A percentile compares a stretch with the other conserved stretches of the same genome.
phyloP scores from a whole-genome alignment of 2,329 filamentous ascomycete genomes.

The Phoma sp. region DNA sequence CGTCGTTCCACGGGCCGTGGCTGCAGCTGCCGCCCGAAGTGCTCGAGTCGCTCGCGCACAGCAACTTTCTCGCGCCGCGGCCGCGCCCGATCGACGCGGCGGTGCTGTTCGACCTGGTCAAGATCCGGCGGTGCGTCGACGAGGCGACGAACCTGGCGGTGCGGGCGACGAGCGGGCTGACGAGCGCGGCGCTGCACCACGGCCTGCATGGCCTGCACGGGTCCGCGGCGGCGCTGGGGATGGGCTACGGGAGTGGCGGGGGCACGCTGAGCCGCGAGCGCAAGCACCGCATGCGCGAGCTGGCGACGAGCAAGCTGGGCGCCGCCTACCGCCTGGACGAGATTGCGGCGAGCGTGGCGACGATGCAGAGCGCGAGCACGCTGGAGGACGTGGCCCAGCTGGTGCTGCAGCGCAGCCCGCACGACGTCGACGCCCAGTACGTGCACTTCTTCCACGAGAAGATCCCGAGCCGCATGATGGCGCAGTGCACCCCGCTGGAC shows the following conservation, averaged over 20 bases:
- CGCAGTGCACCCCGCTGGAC: constrained; percentile 72
- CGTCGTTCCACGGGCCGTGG: constrained; percentile 84
- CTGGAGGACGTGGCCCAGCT: constrained; percentile 78
- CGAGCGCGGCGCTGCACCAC: constrained; percentile 68
- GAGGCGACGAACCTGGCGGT: constrained; percentile 81
- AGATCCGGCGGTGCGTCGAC: constrained; percentile 80
- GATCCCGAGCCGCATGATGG: constrained; percentile 77
- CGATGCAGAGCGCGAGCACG: constrained; percentile 80
- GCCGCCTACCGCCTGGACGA: constrained; percentile 83
- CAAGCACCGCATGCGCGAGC: constrained; percentile 79
- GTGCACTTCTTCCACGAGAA: constrained; percentile 95
- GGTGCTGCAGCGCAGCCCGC: constrained; percentile 74
- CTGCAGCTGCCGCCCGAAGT: constrained; percentile 80
- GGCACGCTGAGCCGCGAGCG: constrained; percentile 77
- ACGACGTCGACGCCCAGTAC: constrained; percentile 78
- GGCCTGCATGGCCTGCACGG: constrained; percentile 56
- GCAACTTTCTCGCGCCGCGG: constrained; percentile 78
- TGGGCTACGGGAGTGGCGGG: constrained; percentile 56
- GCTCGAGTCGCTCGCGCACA: constrained; percentile 78
- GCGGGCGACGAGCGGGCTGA: constrained; percentile 76
- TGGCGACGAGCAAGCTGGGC: constrained; percentile 78
- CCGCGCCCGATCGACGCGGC: constrained; percentile 81
- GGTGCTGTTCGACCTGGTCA: constrained; percentile 83
- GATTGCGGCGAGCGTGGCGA: constrained; percentile 81
- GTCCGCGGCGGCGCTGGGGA: constrained; percentile 9